Base-by-base conservation (phyloP, 495 filamentous ascomycete genomes). In the Neurospora sp. region DNA sequence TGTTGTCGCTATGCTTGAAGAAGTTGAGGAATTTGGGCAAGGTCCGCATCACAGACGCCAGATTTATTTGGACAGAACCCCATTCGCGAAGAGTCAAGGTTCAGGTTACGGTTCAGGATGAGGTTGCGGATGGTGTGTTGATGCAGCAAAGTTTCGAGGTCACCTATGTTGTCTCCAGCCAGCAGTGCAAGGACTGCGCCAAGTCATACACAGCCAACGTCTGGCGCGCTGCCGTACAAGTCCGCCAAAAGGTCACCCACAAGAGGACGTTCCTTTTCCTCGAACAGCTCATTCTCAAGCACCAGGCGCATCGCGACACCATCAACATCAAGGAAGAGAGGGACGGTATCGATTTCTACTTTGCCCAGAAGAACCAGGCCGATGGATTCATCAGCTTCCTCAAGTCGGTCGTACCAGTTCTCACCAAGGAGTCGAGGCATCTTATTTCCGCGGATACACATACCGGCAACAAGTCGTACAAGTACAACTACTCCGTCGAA, bases 1-100 rank as follows among this genome's bases (percentile, higher is more conserved):
- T 99, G 59, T 85, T 99, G 37, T 94, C 96, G 12, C 81, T 98
- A 39, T 99, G 96, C 84, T 83, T 99, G 71, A 88, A 92, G 78
- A 92, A 92, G 77, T 81, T 99, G 72, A 86, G 89, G 70, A 94
- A 94, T 46, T 82, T 99, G 72, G 86, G 88, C 77, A 96, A 93
- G 83, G 92, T 96, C 72, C 86, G 96, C 54, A 94, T 99, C 74
- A 93, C 96, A 78, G 96, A 99, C 77, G 96, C 96, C 42, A 92
- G 89, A 77, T 99, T 99, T 80, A 93, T 97, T 76, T 99, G 96
- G 96, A 99, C 96, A 4, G 96, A 99, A 83, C 96, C 96, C 8
- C 96, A 99, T 85, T 96, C 93, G 70, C 86, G 93, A 78, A 85
- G 96, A 77, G 86, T 99, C 70, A 94, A 92, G 79, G 90, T 99